Evolutionary conservation across 352 stramenopile species (phyloP).

Genomic region (Pythium grandisporangium): DNA sequence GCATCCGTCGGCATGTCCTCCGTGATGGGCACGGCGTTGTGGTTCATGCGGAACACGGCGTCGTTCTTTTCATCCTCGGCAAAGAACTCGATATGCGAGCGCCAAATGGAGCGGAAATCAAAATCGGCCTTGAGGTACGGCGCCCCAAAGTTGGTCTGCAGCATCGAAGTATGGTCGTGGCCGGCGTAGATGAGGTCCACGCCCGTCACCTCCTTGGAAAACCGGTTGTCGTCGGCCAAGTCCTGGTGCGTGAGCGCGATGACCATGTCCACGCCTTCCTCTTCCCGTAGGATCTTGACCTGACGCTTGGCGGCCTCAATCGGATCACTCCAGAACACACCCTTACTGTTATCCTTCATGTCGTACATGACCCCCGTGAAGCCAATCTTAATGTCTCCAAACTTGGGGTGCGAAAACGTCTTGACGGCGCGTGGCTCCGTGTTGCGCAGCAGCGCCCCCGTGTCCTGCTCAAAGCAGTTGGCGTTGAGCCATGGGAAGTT

Average conservation of each 20-base stretch:
- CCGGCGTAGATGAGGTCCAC: slow-evolving; percentile 63
- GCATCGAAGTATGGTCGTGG: slow-evolving; percentile 67
- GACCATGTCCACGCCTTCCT: slow-evolving; percentile 52
- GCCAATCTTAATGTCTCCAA: slow-evolving; percentile 46
- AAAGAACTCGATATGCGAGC: slow-evolving; percentile 52
- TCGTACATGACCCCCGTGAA: slow-evolving; percentile 77
- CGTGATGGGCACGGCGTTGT: slow-evolving; percentile 41
- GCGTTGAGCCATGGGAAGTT: slow-evolving; percentile 72
- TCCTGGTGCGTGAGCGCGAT: slow-evolving; percentile 69
- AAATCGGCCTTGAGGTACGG: slow-evolving; percentile 71
- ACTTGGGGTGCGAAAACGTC: slow-evolving; percentile 22
- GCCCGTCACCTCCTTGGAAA: slow-evolving; percentile 56
- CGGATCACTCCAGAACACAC: slow-evolving; percentile 53
- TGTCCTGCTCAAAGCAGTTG: slow-evolving; percentile 54
- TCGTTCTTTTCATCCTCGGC: slow-evolving; percentile 15
- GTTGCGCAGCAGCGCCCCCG: slow-evolving; percentile 31
- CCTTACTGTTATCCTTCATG: slow-evolving; percentile 57
- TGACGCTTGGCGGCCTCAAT: slow-evolving; percentile 42
- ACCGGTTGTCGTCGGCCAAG: slow-evolving; percentile 51
- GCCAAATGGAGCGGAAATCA: slow-evolving; percentile 64
- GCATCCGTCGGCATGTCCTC: slow-evolving; percentile 49
- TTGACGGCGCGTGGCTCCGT: slow-evolving; percentile 42
- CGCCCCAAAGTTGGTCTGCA: slow-evolving; percentile 61
- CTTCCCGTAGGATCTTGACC: slow-evolving; percentile 25
- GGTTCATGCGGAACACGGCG: slow-evolving; percentile 31